Base-by-base conservation (phyloP, 805 yeast species). In the Ogataea henricii region DNA sequence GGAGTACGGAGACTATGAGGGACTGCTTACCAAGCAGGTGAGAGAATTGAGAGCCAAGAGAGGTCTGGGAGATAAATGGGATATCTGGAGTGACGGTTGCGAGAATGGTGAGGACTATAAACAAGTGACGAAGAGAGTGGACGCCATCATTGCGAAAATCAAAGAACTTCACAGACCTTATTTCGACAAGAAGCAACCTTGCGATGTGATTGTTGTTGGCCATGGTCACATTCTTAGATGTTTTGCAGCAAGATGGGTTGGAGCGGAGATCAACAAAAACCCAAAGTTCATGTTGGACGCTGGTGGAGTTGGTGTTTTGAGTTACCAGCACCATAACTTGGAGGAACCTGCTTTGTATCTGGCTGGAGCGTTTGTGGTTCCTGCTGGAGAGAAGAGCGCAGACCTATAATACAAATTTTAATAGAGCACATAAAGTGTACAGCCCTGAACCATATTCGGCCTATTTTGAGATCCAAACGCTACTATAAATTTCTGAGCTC, bases 1-100 rank as follows among this genome's bases (percentile, higher is more conserved):
- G 97, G 95, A 89, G 56, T 92, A 92, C 60, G 98, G 98, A 56
- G 94, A 88, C 62, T 92, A 92, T 66, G 98, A 92, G 72, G 98
- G 98, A 4, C 66, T 83, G 55, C 63, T 76, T 48, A 86, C 96
- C 1, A 64, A 70, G 6, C 81, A 91, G 58, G 89, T 91, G 64
- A 69, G 76, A 37, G 78, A 72, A 12, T 66, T 81, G 55, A 79
- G 96, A 63, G 68, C 69, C 22, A 57, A 68, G 23, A 74, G 83
- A 46, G 95, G 94, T 0, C 67, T 87, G 33, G 53, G 68, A 10
- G 59, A 60, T 6, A 55, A 55, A 22, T 90, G 97, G 97, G 71
- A 76, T 46, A 90, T 92, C 63, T 91, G 97, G 95, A 68, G 81
- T 51, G 90, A 89, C 59, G 98, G 98, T 3, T 92, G 97, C 68